These are phyloP conservation scores for Phytophthora sp. DNA, from an alignment of 352 stramenopile genomes.

Conservation along the genomic window DNA sequence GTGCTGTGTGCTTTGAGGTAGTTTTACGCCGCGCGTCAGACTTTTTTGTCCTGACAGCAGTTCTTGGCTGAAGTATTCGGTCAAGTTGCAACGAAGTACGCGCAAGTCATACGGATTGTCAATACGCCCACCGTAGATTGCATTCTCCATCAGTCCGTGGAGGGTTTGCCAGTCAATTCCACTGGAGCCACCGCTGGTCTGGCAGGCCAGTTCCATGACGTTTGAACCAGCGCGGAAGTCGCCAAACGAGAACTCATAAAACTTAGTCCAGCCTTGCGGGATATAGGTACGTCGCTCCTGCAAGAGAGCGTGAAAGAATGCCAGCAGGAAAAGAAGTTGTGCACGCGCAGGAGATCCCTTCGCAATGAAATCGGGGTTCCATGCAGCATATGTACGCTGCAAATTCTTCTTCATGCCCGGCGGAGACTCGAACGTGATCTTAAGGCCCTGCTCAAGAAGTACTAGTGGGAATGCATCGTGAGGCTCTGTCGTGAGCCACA, in stretches of 20 bases:
- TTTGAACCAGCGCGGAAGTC: conserved; percentile 93
- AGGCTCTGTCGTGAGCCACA: conserved; percentile 96
- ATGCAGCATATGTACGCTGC: conserved; percentile 91
- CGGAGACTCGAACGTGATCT: conserved; percentile 96
- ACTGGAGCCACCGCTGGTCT: conserved; percentile 29
- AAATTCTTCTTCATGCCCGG: conserved; percentile 96
- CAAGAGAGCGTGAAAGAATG: conserved; percentile 90
- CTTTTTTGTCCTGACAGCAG: conserved; percentile 69
- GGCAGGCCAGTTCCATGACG: conserved; percentile 84
- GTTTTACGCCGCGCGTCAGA: conserved; percentile 71
- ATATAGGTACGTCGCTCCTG: conserved; percentile 93
- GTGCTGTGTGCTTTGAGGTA: conserved; percentile 67
- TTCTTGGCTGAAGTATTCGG: conserved; percentile 87
- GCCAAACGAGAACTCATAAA: conserved; percentile 96
- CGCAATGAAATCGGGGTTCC: conserved; percentile 80
- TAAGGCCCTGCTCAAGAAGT: conserved; percentile 92
- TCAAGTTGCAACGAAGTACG: conserved; percentile 90
- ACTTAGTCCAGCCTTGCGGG: conserved; percentile 96
- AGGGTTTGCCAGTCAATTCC: conserved; percentile 91
- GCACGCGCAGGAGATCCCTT: conserved; percentile 47
- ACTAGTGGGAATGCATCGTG: conserved; percentile 92
- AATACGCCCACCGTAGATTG: conserved; percentile 94
- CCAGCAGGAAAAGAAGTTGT: conserved; percentile 89
- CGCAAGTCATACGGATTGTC: conserved; percentile 94
- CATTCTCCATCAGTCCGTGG: conserved; percentile 95